Evolutionary conservation across 768 basidiomycete species (phyloP), one percentile per base, ranked within the genome.

Genomic region (Polyporus arcularius): DNA sequence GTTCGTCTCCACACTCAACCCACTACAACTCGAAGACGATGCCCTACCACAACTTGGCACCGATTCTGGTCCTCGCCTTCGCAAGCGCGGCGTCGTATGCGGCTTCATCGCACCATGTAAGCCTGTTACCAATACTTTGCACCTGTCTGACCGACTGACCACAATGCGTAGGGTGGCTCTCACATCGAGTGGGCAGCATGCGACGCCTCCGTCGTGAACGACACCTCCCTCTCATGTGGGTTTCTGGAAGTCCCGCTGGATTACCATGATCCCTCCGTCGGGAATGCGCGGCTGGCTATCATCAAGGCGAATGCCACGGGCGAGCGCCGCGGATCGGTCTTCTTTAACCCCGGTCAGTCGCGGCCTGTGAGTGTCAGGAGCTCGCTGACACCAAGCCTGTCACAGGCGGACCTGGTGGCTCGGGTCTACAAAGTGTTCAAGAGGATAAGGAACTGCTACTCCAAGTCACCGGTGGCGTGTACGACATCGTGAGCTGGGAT

Each of bases 401-500:
- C 15, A 11, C 35, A 54, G 53, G 53, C 21, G 54, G 54, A 15
- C 54, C 54, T 18, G 54, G 42, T 7, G 41, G 16, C 12, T 55
- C 54, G 1, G 54, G 54, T n/a, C 14, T 55, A 16, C 26, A 31
- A 4, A 38, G 28, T 18, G 3, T 55, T 1, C 4, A 1, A n/a
- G 8, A 40, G n/a, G 6, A 8, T 14, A 38, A 26, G 8, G 42
- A 47, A 11, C 11, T 45, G 1, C 45, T 53, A 6, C 58, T 45
- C 14, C 12, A 14, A 4, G 7, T 46, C 30, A 53, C 52, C 4
- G 58, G 32, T 9, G 51, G 52, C 12, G 30, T 21, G 8, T 60
- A 49, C 46, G 58, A 60, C 52, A 60, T 60, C 46, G 52, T 53
- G 7, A 18, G 42, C 8, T 54, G 51, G 52, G 52, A 53, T 11